phyloP scores from a whole-genome alignment of 177 flowering plant genomes.

The Telopea speciosissima region DNA sequence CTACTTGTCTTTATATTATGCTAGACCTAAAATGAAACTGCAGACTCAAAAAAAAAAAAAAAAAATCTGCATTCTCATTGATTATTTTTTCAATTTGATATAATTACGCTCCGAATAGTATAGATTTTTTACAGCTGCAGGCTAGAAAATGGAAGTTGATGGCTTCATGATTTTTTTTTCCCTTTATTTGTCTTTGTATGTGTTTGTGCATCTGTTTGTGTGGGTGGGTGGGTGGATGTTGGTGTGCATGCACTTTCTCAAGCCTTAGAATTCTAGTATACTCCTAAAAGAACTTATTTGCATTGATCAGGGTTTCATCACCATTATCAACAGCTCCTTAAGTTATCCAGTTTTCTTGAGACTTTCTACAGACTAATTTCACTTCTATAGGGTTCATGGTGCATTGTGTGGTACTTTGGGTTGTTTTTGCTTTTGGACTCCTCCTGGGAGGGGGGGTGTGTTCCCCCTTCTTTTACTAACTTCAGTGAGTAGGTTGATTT shows the following conservation, averaged over 20 bases:
- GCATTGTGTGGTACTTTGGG: background rate
- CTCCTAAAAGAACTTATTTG: background rate
- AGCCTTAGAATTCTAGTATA: background rate
- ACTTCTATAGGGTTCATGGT: background rate
- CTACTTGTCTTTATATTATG: no score
- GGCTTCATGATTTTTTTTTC: no score
- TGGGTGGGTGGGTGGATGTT: no score
- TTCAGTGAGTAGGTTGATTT: background rate
- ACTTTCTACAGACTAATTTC: background rate
- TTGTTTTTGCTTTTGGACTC: background rate
- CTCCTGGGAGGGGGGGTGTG: no score
- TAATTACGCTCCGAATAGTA: background rate
- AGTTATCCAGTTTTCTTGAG: background rate
- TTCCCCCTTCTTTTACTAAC: background rate
- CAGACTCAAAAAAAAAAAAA: no score
- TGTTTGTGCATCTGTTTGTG: background rate
- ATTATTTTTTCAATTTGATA: no score
- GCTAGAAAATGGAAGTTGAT: background rate
- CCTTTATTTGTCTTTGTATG: no score
- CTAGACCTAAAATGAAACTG: no score
- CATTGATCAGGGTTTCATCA: background rate
- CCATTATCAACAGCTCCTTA: background rate
- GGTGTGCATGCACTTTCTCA: background rate
- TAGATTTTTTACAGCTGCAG: background rate
- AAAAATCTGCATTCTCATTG: no score